Base-by-base conservation (phyloP, 23 red algal genomes). In the Pyropia yezoensis region DNA sequence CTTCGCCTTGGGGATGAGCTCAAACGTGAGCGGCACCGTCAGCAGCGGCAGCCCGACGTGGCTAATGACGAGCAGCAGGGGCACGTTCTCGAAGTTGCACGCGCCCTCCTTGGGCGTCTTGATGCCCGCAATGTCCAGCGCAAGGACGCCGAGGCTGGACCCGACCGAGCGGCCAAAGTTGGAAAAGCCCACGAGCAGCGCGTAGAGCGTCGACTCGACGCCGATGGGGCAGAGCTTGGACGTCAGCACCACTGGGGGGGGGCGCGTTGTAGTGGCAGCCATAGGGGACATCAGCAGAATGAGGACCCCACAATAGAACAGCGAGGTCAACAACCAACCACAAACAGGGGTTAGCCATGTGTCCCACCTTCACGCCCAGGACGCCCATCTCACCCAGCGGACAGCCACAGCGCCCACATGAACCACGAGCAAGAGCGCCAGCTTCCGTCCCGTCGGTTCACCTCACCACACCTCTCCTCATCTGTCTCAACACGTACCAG, bases 121-220 rank as follows among this genome's bases (percentile, higher is more conserved):
- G 62, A 86, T 86, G 0, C 70, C 51, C 45, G 76, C 64, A 19
- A 34, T 8, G 21, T 75, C 69, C 28, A 86, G 69, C 18, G 76
- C 64, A 28, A 49, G 61, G 27, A 77, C 82, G 28, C 82, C 82
- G 20, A 87, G 28, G 25, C 71, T 76, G 56, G 71, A 50, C 16
- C 70, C 61, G 20, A 87, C 82, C 21, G 62, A 71, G 50, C 30
- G 49, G 18, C 82, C 82, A 52, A 87, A 64, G 57, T 87, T 87
- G 24, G 75, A 72, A 51, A 76, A 87, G 16, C 70, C 74, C 21
- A 65, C 82, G 20, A 87, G 65, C 53, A 87, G 61, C 1, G 82
- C 82, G 63, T 87, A 87, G 16, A 87, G 63, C 52, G 70, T 87
- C 3, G 82, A 61, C 49, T 87, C 82, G 63, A 87, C 76, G 27